Conservation (phyloP, 2,329 filamentous ascomycete genomes). For the Capronia americana region DNA sequence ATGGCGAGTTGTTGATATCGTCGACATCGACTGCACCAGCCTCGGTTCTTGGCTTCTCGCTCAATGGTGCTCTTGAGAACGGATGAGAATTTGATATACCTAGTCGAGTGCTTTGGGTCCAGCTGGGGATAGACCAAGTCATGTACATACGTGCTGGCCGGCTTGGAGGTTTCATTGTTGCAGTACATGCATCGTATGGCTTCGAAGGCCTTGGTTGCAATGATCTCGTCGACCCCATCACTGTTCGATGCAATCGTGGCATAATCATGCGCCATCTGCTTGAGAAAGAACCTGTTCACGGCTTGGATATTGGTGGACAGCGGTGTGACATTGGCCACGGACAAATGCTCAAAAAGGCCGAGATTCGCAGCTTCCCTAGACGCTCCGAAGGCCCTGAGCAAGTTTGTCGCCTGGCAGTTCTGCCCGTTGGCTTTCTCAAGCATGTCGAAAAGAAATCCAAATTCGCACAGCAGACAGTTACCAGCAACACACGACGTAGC, state of each 20-base stretch:
- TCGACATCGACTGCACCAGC: slow-evolving; percentile 91
- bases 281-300: slow-evolving; percentile 82
- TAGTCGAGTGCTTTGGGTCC: slow-evolving; percentile 58
- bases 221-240: slow-evolving; percentile 72
- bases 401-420: slow-evolving; percentile 94
- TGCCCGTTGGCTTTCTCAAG: slow-evolving; percentile 91
- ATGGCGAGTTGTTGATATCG: slow-evolving; percentile 88
- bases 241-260: slow-evolving; percentile 68
- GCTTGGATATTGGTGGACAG: slow-evolving; percentile 84
- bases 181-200: slow-evolving; percentile 84
- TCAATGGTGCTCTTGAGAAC: slow-evolving; percentile 93
- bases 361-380: slow-evolving; percentile 78
- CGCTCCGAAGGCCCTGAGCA: slow-evolving; percentile 86
- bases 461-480: slow-evolving; percentile 85
- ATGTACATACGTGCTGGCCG: slow-evolving; percentile 80
- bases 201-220: slow-evolving; percentile 52
- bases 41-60: slow-evolving; percentile 83
- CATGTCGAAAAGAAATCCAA: slow-evolving; percentile 98
- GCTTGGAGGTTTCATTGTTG: slow-evolving; percentile 80
- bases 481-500: slow-evolving; percentile 83
- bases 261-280: slow-evolving; percentile 79
- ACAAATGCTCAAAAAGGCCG: slow-evolving; percentile 83
- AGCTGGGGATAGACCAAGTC: slow-evolving; percentile 74
- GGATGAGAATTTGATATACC: slow-evolving; percentile 75
- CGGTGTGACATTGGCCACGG: slow-evolving; percentile 66